These are phyloP conservation scores for Protea cynaroides DNA, from an alignment of 164 flowering plant genomes.

Conservation along the genomic window DNA sequence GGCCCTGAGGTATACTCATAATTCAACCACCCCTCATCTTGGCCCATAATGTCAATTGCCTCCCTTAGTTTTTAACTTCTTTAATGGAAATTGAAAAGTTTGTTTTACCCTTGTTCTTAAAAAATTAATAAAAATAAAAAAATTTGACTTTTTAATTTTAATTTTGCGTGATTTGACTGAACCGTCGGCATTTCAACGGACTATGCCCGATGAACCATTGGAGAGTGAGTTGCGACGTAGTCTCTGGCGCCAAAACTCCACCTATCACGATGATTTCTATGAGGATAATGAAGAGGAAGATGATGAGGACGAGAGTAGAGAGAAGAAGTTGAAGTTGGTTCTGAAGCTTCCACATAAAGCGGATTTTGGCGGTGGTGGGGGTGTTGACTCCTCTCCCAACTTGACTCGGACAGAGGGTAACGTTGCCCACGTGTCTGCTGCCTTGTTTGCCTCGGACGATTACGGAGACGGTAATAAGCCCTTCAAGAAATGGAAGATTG, in stretches of 20 bases:
- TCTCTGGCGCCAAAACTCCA: constrained; percentile 45
- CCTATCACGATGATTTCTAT: constrained; percentile 1
- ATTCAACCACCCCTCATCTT: no score
- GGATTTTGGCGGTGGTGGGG: not conserved
- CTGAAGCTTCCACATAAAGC: constrained; percentile 32
- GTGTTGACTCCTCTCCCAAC: constrained; percentile 11
- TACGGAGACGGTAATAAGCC: constrained; percentile 27
- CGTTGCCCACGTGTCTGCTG: not conserved
- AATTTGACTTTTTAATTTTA: no score
- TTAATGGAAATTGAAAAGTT: no score
- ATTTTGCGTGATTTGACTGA: no score
- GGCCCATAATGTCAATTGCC: no score
- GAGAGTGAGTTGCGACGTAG: constrained; percentile 48
- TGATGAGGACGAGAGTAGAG: constrained; percentile 21
- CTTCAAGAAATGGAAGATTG: constrained; percentile 45
- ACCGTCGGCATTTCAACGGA: no score
- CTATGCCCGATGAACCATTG: not conserved
- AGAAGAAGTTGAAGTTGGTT: constrained; percentile 69
- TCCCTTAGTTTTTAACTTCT: no score
- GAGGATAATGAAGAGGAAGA: constrained; percentile 16
- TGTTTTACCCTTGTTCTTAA: no score
- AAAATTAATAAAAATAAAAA: no score
- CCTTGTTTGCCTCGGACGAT: constrained; percentile 16
- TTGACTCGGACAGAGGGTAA: not conserved
- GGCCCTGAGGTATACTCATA: no score